Conservation (phyloP, 257 asterid genomes). For the Lycium ferocissimum region DNA sequence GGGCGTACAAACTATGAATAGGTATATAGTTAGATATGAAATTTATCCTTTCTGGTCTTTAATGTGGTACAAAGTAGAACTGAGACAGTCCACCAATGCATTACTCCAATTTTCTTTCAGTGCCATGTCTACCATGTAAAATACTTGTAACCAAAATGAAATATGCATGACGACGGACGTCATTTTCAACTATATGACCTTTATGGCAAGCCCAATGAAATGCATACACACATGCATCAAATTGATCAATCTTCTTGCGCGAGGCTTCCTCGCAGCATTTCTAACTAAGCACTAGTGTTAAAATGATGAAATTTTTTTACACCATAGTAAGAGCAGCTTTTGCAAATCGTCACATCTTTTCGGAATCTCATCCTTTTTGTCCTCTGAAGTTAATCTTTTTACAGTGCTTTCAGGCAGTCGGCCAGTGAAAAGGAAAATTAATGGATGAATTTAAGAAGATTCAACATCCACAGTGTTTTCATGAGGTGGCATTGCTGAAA, state of each 20-base stretch:
- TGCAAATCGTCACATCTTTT: not conserved
- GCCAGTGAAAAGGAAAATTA: constrained; percentile 10
- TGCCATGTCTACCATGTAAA: constrained; percentile 4
- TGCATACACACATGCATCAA: constrained; percentile 4
- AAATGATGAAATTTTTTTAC: not conserved
- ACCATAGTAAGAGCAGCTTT: not conserved
- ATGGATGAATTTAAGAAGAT: not conserved
- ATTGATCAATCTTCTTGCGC: not conserved
- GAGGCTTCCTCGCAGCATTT: not conserved
- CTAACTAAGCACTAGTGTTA: not conserved
- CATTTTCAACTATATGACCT: constrained; percentile 8
- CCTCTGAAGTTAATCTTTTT: not conserved
- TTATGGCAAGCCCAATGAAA: not conserved
- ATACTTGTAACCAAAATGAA: not conserved
- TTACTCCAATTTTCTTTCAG: constrained; percentile 8
- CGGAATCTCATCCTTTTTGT: not conserved
- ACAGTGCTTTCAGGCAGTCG: not conserved
- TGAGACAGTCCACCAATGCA: not conserved
- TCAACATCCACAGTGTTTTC: constrained; percentile 6
- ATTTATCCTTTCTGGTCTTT: not conserved
- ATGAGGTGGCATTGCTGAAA: constrained; percentile 6
- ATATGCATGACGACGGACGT: not conserved
- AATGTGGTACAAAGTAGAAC: not conserved
- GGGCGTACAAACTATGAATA: not conserved
- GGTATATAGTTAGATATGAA: constrained; percentile 9